Conservation (phyloP, 176 grass and related monocot species). For the Oryza meridionalis region DNA sequence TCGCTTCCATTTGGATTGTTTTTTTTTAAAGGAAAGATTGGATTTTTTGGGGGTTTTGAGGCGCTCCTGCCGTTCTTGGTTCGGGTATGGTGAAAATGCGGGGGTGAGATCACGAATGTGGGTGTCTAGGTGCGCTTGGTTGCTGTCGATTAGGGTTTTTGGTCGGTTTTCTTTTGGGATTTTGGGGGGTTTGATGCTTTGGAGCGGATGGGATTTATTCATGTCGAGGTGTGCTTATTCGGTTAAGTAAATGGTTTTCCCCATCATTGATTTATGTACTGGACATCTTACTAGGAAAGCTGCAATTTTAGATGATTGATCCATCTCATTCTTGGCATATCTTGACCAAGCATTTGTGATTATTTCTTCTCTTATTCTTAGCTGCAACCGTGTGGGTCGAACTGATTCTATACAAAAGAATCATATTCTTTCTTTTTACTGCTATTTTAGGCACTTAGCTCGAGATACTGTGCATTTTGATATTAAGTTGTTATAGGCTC, state of each 20-base stretch:
- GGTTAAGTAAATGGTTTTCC: background rate
- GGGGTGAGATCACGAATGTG: background rate
- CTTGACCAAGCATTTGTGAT: background rate
- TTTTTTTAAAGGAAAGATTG: background rate
- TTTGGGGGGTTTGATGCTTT: background rate
- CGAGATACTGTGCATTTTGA: background rate
- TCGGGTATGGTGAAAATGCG: background rate
- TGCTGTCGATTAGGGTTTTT: slow-evolving; percentile 14
- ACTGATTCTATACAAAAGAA: background rate
- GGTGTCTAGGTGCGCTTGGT: background rate
- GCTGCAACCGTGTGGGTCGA: background rate
- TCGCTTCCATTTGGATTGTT: background rate
- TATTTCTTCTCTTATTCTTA: background rate
- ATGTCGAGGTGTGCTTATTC: slow-evolving; percentile 10
- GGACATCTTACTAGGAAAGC: background rate
- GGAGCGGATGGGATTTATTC: background rate
- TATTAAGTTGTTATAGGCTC: background rate
- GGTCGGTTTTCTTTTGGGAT: background rate
- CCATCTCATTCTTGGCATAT: background rate
- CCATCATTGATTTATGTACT: background rate
- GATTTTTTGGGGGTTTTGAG: background rate
- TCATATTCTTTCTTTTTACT: background rate
- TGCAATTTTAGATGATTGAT: background rate
- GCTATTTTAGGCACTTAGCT: background rate
- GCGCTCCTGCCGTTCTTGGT: background rate